Percentiles rank a stretch among this genome's conserved stretches.
phyloP scores from a whole-genome alignment of 176 grass and related monocot species.

The Chrysopogon serrulatus region DNA sequence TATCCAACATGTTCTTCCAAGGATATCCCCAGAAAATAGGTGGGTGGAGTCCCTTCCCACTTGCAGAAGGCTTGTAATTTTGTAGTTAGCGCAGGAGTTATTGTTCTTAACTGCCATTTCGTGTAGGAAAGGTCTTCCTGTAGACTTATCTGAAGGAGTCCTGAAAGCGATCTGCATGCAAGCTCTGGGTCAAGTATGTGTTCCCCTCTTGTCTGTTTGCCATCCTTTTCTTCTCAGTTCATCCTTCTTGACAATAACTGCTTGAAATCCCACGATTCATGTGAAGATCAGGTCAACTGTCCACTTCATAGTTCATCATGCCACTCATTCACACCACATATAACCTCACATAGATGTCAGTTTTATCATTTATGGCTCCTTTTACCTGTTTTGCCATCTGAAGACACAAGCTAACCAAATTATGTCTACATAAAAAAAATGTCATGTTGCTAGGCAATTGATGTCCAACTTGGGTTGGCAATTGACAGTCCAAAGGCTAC shows the following conservation, averaged over 20 bases:
- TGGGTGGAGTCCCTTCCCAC: constrained; percentile 21
- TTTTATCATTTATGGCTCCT: background rate
- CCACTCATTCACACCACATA: background rate
- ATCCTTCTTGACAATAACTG: background rate
- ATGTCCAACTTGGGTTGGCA: constrained; percentile 95
- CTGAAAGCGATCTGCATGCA: constrained; percentile 81
- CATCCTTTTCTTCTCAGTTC: background rate
- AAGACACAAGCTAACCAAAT: constrained; percentile 2
- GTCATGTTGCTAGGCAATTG: constrained; percentile 57
- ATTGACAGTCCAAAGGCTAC: constrained; percentile 94
- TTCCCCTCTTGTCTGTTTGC: background rate
- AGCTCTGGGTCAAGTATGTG: constrained; percentile 76
- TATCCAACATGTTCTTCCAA: constrained; percentile 70
- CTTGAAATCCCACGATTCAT: constrained; percentile 26
- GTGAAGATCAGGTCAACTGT: constrained; percentile 27
- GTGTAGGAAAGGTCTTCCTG: constrained; percentile 84
- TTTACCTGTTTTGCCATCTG: background rate
- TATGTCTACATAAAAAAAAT: background rate
- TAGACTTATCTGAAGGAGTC: constrained; percentile 78
- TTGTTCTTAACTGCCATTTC: constrained; percentile 31
- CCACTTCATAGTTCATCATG: background rate
- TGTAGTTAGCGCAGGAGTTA: constrained; percentile 27
- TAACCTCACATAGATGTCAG: background rate
- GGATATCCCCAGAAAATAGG: constrained; percentile 67
- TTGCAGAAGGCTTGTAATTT: constrained; percentile 1